Base-by-base conservation (phyloP, 495 filamentous ascomycete genomes). In the Halenospora varia region DNA sequence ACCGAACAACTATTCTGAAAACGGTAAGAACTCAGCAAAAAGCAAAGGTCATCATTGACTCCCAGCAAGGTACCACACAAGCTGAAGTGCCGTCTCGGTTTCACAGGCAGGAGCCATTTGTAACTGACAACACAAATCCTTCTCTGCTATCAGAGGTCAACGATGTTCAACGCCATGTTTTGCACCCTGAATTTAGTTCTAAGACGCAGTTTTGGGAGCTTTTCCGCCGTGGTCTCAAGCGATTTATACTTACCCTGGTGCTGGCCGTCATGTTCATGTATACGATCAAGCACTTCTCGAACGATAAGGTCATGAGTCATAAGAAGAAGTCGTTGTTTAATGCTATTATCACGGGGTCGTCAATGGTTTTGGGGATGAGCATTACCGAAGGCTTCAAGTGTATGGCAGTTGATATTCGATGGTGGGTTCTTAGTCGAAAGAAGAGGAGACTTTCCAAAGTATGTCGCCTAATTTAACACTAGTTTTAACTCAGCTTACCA, bases 341-440 rank as follows among this genome's bases (percentile, higher is more conserved):
- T 25, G 25, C 53, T 6, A n/a, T 56, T 9, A 2, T 23, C 3
- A 48, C 44, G 6, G 53, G 53, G 41, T 18, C 48, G 10, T 56
- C 53, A 6, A 47, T 56, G 22, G 22, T 8, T 2, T 19, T 56
- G 18, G 44, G 53, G 26, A 4, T 56, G 19, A 48, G 44, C 18
- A 47, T 56, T 35, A 13, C 44, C 9, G 19, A 24, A 25, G 35
- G 41, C n/a, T 56, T 56, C 10, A 47, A 56, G 20, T 40, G 4
- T 20, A 56, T 56, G 41, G 24, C 25, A 2, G 10, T 56, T 13
- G 44, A 56, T 11, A 2, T 48, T 9, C 17, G 53, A 19, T 56
- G 53, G 53, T 56, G 17, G 4, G 48, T 56, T 39, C 53, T 56
- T 15, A 56, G 53, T 39, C 53, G 53, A 10, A 47, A 22, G 22